Percentiles rank a stretch among this genome's conserved stretches.
These are phyloP conservation scores for Pontederia paniculata DNA, from an alignment of 176 grass and related monocot species.

Conservation along the genomic window DNA sequence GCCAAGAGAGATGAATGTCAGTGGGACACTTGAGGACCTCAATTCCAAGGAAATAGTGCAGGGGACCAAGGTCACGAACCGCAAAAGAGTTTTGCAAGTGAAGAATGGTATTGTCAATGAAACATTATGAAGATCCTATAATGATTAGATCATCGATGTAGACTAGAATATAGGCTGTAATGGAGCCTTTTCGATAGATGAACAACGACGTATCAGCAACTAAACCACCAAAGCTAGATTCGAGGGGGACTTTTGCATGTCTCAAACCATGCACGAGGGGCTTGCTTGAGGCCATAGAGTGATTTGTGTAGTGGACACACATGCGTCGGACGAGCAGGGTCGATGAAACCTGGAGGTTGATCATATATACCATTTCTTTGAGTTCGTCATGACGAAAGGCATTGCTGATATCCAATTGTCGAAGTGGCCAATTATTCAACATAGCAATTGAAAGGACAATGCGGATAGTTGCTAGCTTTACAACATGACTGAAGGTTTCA, in stretches of 20 bases:
- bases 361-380: too few species aligned
- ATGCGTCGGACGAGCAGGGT: not conserved
- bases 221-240: not conserved
- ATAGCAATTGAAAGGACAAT: too few species aligned
- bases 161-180: not conserved
- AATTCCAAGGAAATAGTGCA: constrained; percentile 7
- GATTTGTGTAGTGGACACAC: constrained; percentile 1
- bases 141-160: too few species aligned
- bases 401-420: too few species aligned
- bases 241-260: too few species aligned
- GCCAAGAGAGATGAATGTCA: not conserved
- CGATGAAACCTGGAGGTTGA: constrained; percentile 9
- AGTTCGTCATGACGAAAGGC: too few species aligned
- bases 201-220: not conserved
- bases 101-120: not conserved
- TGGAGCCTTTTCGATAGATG: not conserved
- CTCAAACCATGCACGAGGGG: too few species aligned
- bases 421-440: too few species aligned
- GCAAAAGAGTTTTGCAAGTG: not conserved
- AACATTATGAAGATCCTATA: not conserved
- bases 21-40: not conserved
- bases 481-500: too few species aligned
- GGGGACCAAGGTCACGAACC: not conserved
- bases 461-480: too few species aligned
- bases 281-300: too few species aligned